Evolutionary conservation across 495 filamentous ascomycete genomes (phyloP).

Genomic region (Glonium stellatum): DNA sequence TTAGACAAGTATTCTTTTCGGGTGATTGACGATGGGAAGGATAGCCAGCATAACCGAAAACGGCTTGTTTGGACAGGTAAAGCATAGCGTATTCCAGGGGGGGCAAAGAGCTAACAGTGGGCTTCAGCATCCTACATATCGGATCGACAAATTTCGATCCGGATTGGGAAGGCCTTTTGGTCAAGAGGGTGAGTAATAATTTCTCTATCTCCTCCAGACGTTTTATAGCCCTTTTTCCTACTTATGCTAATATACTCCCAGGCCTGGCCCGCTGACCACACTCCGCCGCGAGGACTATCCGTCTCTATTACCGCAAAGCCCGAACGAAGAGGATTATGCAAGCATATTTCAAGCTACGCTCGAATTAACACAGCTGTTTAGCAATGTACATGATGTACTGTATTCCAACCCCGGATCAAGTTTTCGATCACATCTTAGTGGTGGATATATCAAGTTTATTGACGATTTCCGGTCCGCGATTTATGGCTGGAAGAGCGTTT

Average conservation of each 20-base stretch:
- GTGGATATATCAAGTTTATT: slow-evolving; percentile 60
- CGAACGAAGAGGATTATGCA: slow-evolving; percentile 54
- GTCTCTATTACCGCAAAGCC: slow-evolving; percentile 46
- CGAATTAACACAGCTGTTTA: slow-evolving; percentile 60
- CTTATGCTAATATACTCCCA: background rate
- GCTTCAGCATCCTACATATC: slow-evolving; percentile 52
- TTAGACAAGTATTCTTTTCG: slow-evolving; percentile 53
- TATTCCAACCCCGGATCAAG: slow-evolving; percentile 59
- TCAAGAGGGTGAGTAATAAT: slow-evolving; percentile 42
- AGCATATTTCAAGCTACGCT: slow-evolving; percentile 57
- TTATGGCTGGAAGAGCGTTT: slow-evolving; percentile 55
- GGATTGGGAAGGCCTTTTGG: slow-evolving; percentile 60
- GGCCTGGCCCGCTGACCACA: slow-evolving; percentile 54
- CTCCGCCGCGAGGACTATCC: slow-evolving; percentile 56
- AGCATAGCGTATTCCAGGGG: too few relatives aligned
- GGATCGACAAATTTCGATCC: slow-evolving; percentile 58
- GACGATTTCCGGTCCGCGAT: slow-evolving; percentile 60
- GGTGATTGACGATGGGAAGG: slow-evolving; percentile 44
- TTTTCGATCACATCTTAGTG: slow-evolving; percentile 58
- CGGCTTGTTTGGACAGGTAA: slow-evolving; percentile 50
- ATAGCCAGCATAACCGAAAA: slow-evolving; percentile 43
- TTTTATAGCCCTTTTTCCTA: background rate
- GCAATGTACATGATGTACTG: slow-evolving; percentile 59
- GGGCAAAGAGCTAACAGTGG: too few relatives aligned
- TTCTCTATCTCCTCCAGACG: background rate